These are phyloP conservation scores for Blyttiomyces sp. DNA, from an alignment of 371 early-diverging fungal species.

Conservation along the genomic window DNA sequence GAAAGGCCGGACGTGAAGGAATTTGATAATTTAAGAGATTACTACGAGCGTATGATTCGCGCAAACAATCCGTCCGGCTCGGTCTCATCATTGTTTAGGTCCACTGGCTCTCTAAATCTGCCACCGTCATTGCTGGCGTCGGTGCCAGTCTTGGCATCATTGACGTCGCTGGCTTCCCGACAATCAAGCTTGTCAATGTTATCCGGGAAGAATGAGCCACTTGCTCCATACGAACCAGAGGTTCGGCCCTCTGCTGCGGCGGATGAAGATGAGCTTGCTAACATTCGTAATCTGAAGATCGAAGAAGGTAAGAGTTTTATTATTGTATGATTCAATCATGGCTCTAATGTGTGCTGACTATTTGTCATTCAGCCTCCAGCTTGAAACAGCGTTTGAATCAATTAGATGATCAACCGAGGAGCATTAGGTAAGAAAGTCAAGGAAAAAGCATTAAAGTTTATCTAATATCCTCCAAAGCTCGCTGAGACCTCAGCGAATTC, in stretches of 20 bases:
- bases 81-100: constrained; percentile 8
- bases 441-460: neutral
- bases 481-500: constrained; percentile 76
- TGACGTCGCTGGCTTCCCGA: neutral
- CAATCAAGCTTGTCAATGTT: neutral
- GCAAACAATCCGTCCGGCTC: constrained; percentile 8
- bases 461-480: constrained; percentile 1
- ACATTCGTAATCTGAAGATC: constrained; percentile 7
- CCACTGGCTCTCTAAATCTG: constrained; percentile 16
- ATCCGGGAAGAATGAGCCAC: neutral
- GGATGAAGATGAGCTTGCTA: constrained; percentile 8
- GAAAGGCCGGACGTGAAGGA: constrained; percentile 70
- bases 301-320: constrained; percentile 11
- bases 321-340: neutral
- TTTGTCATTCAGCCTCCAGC: constrained; percentile 52
- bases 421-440: constrained; percentile 1
- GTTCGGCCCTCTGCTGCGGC: neutral
- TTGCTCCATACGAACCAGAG: constrained; percentile 6
- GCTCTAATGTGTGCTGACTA: neutral
- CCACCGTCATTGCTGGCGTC: constrained; percentile 26
- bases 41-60: constrained; percentile 67
- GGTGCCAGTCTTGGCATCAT: constrained; percentile 25
- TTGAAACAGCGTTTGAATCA: constrained; percentile 66
- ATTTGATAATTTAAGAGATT: constrained; percentile 77
- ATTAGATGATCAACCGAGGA: constrained; percentile 63